Evolutionary conservation across 2,329 filamentous ascomycete genomes (phyloP).

Genomic region (Byssochlamys sp.): DNA sequence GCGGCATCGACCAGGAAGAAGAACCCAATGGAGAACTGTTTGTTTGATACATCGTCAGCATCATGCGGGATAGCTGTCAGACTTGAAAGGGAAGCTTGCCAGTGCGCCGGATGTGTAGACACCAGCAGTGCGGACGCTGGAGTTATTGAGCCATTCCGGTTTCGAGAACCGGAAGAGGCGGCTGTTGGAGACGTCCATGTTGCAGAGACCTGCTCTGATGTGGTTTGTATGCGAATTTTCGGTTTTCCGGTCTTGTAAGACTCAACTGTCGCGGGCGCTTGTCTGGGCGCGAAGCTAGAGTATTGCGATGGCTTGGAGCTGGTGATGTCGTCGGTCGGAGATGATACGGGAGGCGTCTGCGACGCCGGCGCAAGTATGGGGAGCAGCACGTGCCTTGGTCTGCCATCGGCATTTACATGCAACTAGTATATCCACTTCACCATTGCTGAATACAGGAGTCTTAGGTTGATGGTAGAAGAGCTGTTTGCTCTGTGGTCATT

Average conservation of each 20-base stretch:
- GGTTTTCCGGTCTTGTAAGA: neutral
- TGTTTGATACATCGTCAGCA: neutral
- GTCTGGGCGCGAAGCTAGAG: neutral
- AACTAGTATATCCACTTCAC: neutral
- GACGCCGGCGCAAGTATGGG: neutral
- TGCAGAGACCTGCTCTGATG: neutral
- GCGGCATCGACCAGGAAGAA: conserved; percentile 61
- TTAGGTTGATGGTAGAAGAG: too few relatives aligned
- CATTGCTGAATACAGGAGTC: too few relatives aligned
- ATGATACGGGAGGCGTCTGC: neutral
- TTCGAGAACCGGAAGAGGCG: conserved; percentile 59
- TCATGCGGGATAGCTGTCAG: neutral
- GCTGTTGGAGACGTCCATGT: conserved; percentile 40
- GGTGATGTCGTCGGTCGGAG: neutral
- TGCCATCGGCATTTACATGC: neutral
- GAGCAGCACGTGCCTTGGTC: neutral
- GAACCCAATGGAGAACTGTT: conserved; percentile 58
- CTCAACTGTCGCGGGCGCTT: neutral
- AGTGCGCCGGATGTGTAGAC: conserved; percentile 58
- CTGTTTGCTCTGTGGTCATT: too few relatives aligned
- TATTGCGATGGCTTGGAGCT: neutral
- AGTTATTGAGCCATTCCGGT: conserved; percentile 58
- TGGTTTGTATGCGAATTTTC: neutral
- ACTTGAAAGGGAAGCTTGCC: conserved; percentile 34
- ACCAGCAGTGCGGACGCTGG: conserved; percentile 53